These are phyloP conservation scores for Pyrenophora graminea DNA, from an alignment of 2,329 filamentous ascomycete genomes.

Conservation along the genomic window DNA sequence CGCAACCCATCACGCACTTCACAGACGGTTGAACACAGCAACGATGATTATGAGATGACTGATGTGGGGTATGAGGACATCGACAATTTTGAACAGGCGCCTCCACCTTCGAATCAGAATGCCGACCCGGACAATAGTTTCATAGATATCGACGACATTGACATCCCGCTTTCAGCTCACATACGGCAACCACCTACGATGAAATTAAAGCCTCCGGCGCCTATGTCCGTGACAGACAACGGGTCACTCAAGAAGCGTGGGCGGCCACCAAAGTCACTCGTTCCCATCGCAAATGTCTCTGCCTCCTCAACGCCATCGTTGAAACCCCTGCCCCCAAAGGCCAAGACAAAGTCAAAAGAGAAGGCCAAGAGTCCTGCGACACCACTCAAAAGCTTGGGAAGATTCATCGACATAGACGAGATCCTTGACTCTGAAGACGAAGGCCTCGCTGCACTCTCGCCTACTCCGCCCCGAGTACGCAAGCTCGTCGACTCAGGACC, in stretches of 20 bases:
- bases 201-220: background rate
- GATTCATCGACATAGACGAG: slow-evolving; percentile 45
- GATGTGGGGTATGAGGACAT: slow-evolving; percentile 29
- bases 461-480: slow-evolving; percentile 39
- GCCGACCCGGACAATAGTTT: slow-evolving; percentile 26
- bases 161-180: slow-evolving; percentile 18
- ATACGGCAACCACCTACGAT: slow-evolving; percentile 2
- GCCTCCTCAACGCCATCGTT: slow-evolving; percentile 6
- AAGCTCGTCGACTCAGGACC: slow-evolving; percentile 22
- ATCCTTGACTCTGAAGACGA: slow-evolving; percentile 49
- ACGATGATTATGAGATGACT: background rate
- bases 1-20: background rate
- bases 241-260: slow-evolving; percentile 28
- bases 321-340: slow-evolving; percentile 6
- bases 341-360: background rate
- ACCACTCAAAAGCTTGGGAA: slow-evolving; percentile 24
- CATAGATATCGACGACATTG: slow-evolving; percentile 34
- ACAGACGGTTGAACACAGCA: background rate
- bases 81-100: slow-evolving; percentile 26
- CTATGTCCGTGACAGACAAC: slow-evolving; percentile 1
- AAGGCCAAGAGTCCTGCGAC: slow-evolving; percentile 3
- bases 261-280: slow-evolving; percentile 24
- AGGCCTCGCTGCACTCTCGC: slow-evolving; percentile 31
- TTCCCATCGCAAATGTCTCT: slow-evolving; percentile 7
- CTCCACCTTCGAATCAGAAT: slow-evolving; percentile 36